Evolutionary conservation across 768 basidiomycete genomes (phyloP).

Genomic region (Boletus subparvulus): DNA sequence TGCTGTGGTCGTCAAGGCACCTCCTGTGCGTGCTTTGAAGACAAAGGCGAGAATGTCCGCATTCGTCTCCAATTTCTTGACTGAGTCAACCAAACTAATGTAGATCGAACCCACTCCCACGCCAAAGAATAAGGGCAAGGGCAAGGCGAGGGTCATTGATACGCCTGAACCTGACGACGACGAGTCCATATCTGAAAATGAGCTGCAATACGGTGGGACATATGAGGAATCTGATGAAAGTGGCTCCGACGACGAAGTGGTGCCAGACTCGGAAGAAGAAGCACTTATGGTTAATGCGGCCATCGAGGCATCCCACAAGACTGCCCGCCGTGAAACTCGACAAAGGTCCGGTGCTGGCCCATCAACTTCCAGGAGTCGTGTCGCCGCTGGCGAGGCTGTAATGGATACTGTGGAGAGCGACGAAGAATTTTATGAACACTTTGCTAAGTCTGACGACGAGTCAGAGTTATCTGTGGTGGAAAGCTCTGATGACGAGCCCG

Average conservation of each 20-base stretch:
- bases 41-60: slow-evolving; percentile 26
- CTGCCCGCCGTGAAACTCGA: slow-evolving; percentile 28
- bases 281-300: slow-evolving; percentile 56
- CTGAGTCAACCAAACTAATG: slow-evolving; percentile 15
- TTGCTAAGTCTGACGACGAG: slow-evolving; percentile 1
- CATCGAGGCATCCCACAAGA: slow-evolving; percentile 52
- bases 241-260: slow-evolving; percentile 59
- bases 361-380: slow-evolving; percentile 40
- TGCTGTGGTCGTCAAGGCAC: slow-evolving; percentile 24
- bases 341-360: slow-evolving; percentile 33
- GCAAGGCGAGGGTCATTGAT: slow-evolving; percentile 24
- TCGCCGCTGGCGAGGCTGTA: slow-evolving; percentile 34
- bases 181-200: slow-evolving; percentile 34
- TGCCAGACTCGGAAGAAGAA: slow-evolving; percentile 37
- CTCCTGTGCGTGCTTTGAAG: slow-evolving; percentile 7
- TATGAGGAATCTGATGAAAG: slow-evolving; percentile 51
- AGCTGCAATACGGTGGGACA: slow-evolving; percentile 41
- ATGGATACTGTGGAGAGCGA: slow-evolving; percentile 7
- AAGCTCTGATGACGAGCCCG: slow-evolving; percentile 12
- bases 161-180: slow-evolving; percentile 33
- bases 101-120: slow-evolving; percentile 7
- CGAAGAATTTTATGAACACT: slow-evolving; percentile 8
- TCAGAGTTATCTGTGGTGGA: slow-evolving; percentile 14
- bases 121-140: slow-evolving; percentile 26
- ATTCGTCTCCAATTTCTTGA: slow-evolving; percentile 2